Conservation (phyloP, 139 green algal species). For the Chlorella sorokiniana region DNA sequence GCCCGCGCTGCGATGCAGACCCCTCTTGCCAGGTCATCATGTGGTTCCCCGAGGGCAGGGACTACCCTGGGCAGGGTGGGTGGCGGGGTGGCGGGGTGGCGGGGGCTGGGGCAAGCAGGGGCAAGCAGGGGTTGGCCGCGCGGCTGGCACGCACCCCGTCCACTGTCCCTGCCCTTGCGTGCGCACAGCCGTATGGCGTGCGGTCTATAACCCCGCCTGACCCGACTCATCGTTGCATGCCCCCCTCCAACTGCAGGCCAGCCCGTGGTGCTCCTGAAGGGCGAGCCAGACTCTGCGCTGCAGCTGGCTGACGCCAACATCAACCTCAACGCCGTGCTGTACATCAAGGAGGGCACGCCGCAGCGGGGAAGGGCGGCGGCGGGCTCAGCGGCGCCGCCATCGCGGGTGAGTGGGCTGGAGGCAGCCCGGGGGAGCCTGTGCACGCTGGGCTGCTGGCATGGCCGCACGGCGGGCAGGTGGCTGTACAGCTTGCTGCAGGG, state of each 20-base stretch:
- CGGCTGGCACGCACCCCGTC: background rate
- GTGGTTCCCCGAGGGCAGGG: slow-evolving; percentile 17
- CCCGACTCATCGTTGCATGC: background rate
- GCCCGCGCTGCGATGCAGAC: background rate
- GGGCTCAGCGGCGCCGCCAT: background rate
- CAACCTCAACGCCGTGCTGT: slow-evolving; percentile 31
- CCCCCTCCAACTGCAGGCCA: background rate
- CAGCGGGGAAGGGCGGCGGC: background rate
- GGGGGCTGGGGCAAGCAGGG: background rate
- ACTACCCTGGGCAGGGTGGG: slow-evolving; percentile 24
- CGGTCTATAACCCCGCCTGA: background rate
- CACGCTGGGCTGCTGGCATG: background rate
- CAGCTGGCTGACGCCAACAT: slow-evolving; percentile 3
- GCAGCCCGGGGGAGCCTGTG: background rate
- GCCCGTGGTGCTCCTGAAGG: slow-evolving; percentile 25
- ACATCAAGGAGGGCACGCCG: background rate
- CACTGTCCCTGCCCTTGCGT: background rate
- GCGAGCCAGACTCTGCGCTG: background rate
- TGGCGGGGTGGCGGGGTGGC: background rate
- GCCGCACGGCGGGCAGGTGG: background rate
- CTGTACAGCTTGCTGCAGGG: background rate
- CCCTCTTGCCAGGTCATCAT: slow-evolving; percentile 26
- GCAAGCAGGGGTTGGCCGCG: background rate
- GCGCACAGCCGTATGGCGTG: too few species aligned
- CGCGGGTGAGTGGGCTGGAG: background rate